Percentiles rank a stretch among this genome's conserved stretches.
These are phyloP conservation scores for Alternaria tenuissima DNA, from an alignment of 2,329 filamentous ascomycete genomes.

Conservation along the genomic window DNA sequence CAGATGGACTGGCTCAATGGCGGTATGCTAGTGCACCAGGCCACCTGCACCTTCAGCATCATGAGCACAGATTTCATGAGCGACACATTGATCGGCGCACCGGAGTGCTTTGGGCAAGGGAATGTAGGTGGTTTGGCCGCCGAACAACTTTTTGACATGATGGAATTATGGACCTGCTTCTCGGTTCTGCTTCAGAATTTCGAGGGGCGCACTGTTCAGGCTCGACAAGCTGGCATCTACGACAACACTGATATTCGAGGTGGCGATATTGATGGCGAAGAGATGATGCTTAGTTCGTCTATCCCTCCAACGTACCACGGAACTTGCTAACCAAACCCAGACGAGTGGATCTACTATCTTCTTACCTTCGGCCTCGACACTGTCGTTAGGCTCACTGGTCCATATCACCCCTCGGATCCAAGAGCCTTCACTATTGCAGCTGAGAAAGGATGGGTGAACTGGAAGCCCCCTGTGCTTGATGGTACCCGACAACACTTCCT, in stretches of 20 bases:
- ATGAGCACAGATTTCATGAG: slow-evolving; percentile 61
- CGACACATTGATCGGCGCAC: slow-evolving; percentile 63
- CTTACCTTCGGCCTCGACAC: slow-evolving; percentile 66
- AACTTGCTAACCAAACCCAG: slow-evolving; percentile 44
- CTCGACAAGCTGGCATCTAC: slow-evolving; percentile 64
- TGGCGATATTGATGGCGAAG: slow-evolving; percentile 61
- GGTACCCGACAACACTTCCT: slow-evolving; percentile 65
- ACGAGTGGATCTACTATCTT: slow-evolving; percentile 69
- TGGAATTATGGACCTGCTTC: slow-evolving; percentile 70
- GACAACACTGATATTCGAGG: slow-evolving; percentile 57
- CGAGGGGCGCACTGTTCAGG: slow-evolving; percentile 63
- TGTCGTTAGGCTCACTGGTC: slow-evolving; percentile 61
- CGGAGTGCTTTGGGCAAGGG: slow-evolving; percentile 65
- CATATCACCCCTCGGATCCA: slow-evolving; percentile 45
- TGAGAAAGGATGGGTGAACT: slow-evolving; percentile 64
- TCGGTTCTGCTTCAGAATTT: slow-evolving; percentile 64
- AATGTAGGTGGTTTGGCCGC: slow-evolving; percentile 64
- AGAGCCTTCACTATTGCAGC: slow-evolving; percentile 63
- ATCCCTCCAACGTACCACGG: not conserved
- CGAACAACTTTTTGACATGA: slow-evolving; percentile 69
- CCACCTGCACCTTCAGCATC: slow-evolving; percentile 56
- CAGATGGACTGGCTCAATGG: slow-evolving; percentile 71
- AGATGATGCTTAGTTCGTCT: slow-evolving; percentile 60
- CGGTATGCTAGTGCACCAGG: slow-evolving; percentile 60
- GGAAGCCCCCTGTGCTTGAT: slow-evolving; percentile 58